A percentile compares a stretch with the other conserved stretches of the same genome.
Evolutionary conservation across 768 basidiomycete genomes (phyloP).

Genomic region (Agrocybe chaxingu): DNA sequence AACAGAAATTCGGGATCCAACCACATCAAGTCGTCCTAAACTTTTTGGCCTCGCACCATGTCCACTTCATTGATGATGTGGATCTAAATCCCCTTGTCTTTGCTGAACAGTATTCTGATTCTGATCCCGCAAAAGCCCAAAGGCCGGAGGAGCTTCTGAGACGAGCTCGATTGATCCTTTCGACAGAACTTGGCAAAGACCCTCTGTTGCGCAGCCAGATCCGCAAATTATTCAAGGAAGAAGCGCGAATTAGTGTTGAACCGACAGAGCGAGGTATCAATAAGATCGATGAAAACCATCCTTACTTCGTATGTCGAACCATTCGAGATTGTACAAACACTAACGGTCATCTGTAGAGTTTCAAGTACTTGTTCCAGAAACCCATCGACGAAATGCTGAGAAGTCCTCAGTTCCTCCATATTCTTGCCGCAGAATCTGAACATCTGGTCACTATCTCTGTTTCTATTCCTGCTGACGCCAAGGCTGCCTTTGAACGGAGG

Average conservation of each 20-base stretch:
- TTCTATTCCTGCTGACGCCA: slow-evolving; percentile 57
- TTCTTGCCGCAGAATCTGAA: slow-evolving; percentile 88
- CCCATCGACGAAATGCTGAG: slow-evolving; percentile 66
- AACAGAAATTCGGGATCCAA: slow-evolving; percentile 79
- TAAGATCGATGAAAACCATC: slow-evolving; percentile 74
- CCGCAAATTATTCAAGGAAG: slow-evolving; percentile 68
- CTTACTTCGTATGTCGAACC: slow-evolving; percentile 56
- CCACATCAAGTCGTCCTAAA: slow-evolving; percentile 85
- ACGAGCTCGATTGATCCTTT: slow-evolving; percentile 78
- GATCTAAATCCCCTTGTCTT: slow-evolving; percentile 74
- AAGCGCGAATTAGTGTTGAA: slow-evolving; percentile 72
- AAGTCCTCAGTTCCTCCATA: slow-evolving; percentile 81
- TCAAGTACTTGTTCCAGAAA: slow-evolving; percentile 91
- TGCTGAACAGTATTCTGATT: slow-evolving; percentile 84
- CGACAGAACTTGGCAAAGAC: slow-evolving; percentile 91
- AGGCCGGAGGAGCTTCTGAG: slow-evolving; percentile 66
- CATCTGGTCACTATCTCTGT: slow-evolving; percentile 79
- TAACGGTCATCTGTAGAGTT: slow-evolving; percentile 52
- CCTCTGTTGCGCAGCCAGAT: slow-evolving; percentile 80
- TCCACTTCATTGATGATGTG: slow-evolving; percentile 78
- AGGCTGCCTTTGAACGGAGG: slow-evolving; percentile 66
- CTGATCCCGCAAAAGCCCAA: slow-evolving; percentile 55
- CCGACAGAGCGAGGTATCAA: slow-evolving; percentile 85
- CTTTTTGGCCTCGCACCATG: slow-evolving; percentile 57
- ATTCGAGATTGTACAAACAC: neutral